phyloP scores from a whole-genome alignment of 495 filamentous ascomycete genomes.

The Hypoxylon fragiforme region DNA sequence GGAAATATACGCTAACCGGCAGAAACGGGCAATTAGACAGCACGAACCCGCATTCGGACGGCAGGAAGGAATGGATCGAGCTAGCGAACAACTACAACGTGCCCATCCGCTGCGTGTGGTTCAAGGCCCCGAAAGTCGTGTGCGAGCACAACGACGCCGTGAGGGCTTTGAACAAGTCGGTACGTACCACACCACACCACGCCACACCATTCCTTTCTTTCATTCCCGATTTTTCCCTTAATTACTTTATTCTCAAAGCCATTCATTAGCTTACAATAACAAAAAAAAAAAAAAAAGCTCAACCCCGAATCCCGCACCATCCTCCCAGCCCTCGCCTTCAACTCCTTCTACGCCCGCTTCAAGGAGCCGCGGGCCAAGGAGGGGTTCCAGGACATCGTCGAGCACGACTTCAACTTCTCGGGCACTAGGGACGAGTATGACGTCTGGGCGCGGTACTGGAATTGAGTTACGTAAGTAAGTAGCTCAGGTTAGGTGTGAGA shows the following conservation, averaged over 20 bases:
- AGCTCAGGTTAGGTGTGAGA: neutral
- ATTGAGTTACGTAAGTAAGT: conserved; percentile 43
- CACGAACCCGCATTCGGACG: conserved; percentile 82
- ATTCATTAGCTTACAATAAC: neutral
- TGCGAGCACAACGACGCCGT: conserved; percentile 92
- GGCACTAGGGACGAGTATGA: conserved; percentile 57
- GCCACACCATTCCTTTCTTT: too few relatives aligned
- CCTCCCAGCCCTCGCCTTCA: conserved; percentile 81
- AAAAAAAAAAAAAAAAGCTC: conserved; percentile 50
- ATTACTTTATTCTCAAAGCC: neutral
- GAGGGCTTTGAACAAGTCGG: conserved; percentile 66
- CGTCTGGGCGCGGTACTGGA: conserved; percentile 76
- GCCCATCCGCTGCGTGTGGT: conserved; percentile 84
- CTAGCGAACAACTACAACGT: conserved; percentile 70
- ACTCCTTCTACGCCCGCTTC: conserved; percentile 68
- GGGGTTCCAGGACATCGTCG: conserved; percentile 80
- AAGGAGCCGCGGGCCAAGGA: conserved; percentile 71
- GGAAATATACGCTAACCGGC: neutral
- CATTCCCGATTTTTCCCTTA: too few relatives aligned
- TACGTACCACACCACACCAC: conserved; percentile 45
- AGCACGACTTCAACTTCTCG: conserved; percentile 62
- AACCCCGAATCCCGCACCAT: conserved; percentile 79
- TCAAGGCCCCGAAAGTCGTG: conserved; percentile 69
- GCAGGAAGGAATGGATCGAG: conserved; percentile 71
- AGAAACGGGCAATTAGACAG: conserved; percentile 68